Base-by-base conservation (phyloP, 2,329 filamentous ascomycete species). In the Orbilia brochopaga region DNA sequence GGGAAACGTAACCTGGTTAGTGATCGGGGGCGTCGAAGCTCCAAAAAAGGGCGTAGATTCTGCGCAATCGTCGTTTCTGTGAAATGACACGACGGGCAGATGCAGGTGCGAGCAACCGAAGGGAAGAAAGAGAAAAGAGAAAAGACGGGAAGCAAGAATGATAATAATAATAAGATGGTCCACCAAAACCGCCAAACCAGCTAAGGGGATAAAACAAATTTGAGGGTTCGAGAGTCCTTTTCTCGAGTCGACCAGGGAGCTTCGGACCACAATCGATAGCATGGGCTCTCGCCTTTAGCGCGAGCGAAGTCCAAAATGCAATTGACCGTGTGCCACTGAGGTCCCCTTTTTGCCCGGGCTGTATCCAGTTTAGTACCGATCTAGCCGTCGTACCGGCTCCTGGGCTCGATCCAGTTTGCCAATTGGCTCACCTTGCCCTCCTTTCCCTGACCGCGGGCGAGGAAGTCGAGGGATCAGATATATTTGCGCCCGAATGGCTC, bases 321-420 rank as follows among this genome's bases (percentile, higher is more conserved):
- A 48, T 48, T 42, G 19, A 48, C 5, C 17, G 17, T 21, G 44
- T 15, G n/a, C 44, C 8, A 48, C 19, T 8, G 55, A 27, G 55
- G 50, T 61, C 67, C 64, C 67, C 67, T 72, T 72, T 72, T 65
- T 54, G 30, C 55, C 54, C 64, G 55, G 60, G 54, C 67, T 57
- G 53, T 60, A 63, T 72, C 30, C 67, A 65, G 67, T 17, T 65
- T 72, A 72, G 67, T 35, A 72, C 55, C 59, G 67, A 72, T 72
- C 67, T 64, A 65, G 67, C 67, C 67, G 67, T 72, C 59, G 60
- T 52, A 64, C 67, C 55, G 59, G 65, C 58, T 51, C 65, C 51
- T 63, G 58, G 67, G 60, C 54, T 65, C 60, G 60, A 70, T 70
- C 58, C 65, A 59, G 46, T 23, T 17, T 42, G 53, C 53, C 44